A percentile compares a stretch with the other conserved stretches of the same genome.
Evolutionary conservation across 345 rosid genomes (phyloP).

Genomic region (Lepidium aucheri): DNA sequence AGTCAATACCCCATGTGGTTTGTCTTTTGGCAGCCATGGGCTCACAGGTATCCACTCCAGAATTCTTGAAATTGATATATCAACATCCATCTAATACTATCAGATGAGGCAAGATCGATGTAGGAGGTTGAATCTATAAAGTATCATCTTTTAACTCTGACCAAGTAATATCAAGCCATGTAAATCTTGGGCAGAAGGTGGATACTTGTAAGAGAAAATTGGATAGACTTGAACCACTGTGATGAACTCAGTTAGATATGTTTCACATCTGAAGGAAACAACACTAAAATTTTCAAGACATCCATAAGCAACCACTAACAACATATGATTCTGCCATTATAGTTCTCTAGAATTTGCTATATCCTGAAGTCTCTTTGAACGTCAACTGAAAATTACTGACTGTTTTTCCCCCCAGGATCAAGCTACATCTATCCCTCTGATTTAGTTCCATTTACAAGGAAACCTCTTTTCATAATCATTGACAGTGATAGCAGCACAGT

Average conservation of each 20-base stretch:
- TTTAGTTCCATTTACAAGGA: slow-evolving; percentile 87
- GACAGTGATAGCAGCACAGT: slow-evolving; percentile 72
- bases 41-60: slow-evolving; percentile 54
- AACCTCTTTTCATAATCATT: slow-evolving; percentile 67
- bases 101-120: not conserved
- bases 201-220: not conserved
- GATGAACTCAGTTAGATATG: not conserved
- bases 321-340: not conserved
- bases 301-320: not conserved
- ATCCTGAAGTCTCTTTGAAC: not conserved
- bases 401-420: slow-evolving; percentile 40
- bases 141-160: no score
- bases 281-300: not conserved
- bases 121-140: not conserved
- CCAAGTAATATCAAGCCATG: not conserved
- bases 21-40: slow-evolving; percentile 69
- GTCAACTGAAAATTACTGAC: not conserved
- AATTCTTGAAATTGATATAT: not conserved
- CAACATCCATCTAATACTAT: not conserved
- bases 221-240: not conserved
- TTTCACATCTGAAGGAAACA: not conserved
- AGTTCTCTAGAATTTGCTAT: not conserved
- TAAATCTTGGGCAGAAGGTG: not conserved
- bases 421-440: slow-evolving; percentile 79
- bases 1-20: slow-evolving; percentile 32